These are phyloP conservation scores for Paragyromitra xinjiangensis DNA, from an alignment of 495 filamentous ascomycete species.

Conservation along the genomic window DNA sequence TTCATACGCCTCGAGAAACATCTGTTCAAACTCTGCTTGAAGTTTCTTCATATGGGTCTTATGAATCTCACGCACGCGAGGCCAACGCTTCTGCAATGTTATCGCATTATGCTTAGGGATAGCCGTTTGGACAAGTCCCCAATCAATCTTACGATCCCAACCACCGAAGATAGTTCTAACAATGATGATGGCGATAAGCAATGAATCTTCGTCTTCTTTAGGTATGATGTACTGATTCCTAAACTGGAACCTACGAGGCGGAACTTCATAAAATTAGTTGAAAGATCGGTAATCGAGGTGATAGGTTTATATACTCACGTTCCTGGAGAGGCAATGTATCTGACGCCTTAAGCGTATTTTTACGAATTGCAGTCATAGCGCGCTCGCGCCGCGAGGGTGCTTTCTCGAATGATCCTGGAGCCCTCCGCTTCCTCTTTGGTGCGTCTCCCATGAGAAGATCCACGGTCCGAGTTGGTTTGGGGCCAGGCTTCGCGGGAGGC, in stretches of 20 bases:
- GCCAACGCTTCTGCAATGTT: constrained; percentile 70
- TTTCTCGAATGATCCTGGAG: constrained; percentile 51
- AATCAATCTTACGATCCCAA: constrained; percentile 73
- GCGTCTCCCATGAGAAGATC: constrained; percentile 52
- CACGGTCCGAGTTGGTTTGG: constrained; percentile 39
- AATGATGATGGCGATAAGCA: constrained; percentile 76
- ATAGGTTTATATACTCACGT: constrained; percentile 27
- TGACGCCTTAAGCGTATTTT: constrained; percentile 50
- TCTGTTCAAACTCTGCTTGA: constrained; percentile 77
- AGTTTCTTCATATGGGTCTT: constrained; percentile 72
- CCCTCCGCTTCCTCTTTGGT: constrained; percentile 50
- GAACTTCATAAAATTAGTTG: constrained; percentile 37
- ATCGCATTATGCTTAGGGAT: constrained; percentile 70
- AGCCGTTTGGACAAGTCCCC: constrained; percentile 72
- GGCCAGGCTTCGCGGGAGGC: constrained; percentile 34
- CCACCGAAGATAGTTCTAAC: constrained; percentile 79
- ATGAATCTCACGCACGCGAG: constrained; percentile 66
- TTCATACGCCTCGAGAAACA: constrained; percentile 79
- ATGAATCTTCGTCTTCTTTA: constrained; percentile 58
- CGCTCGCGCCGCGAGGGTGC: constrained; percentile 50
- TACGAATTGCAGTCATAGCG: constrained; percentile 57
- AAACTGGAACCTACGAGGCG: constrained; percentile 51
- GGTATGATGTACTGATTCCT: constrained; percentile 57
- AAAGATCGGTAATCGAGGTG: not conserved
- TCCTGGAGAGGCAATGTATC: constrained; percentile 50